Evolutionary conservation across 2,329 filamentous ascomycete species (phyloP).

Genomic region (Hymenoscyphus salicellus): DNA sequence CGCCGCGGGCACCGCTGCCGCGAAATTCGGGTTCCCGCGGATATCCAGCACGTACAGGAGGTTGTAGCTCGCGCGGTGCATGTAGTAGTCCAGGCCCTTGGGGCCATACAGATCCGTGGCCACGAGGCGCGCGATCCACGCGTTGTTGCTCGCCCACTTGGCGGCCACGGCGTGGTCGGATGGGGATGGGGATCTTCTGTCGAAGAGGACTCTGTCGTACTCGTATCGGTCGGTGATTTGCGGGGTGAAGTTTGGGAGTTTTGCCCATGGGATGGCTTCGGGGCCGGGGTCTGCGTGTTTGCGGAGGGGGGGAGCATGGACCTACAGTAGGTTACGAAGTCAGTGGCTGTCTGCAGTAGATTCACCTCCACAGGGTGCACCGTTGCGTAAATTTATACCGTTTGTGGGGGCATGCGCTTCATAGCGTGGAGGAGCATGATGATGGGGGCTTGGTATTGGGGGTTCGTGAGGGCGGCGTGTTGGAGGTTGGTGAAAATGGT

Average conservation of each 20-base stretch:
- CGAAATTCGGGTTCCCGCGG: neutral
- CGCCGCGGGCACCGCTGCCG: neutral
- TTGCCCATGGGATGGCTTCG: neutral
- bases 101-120: neutral
- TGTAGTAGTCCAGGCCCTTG: neutral
- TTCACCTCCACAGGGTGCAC: neutral
- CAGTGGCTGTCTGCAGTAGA: neutral
- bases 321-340: neutral
- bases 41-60: neutral
- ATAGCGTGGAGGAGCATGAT: neutral
- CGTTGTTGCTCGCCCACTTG: neutral
- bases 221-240: neutral
- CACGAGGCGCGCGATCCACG: neutral
- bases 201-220: neutral
- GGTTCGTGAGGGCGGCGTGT: neutral
- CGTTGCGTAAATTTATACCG: no score
- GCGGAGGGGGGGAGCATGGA: neutral
- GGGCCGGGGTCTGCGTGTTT: neutral
- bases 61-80: neutral
- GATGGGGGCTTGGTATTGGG: neutral
- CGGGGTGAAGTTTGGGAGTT: neutral
- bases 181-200: neutral
- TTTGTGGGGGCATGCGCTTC: neutral
- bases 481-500: neutral
- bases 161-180: neutral